A percentile compares a stretch with the other conserved stretches of the same genome.
Evolutionary conservation across 2,329 filamentous ascomycete species (phyloP).

Genomic region (Fusarium sp.): DNA sequence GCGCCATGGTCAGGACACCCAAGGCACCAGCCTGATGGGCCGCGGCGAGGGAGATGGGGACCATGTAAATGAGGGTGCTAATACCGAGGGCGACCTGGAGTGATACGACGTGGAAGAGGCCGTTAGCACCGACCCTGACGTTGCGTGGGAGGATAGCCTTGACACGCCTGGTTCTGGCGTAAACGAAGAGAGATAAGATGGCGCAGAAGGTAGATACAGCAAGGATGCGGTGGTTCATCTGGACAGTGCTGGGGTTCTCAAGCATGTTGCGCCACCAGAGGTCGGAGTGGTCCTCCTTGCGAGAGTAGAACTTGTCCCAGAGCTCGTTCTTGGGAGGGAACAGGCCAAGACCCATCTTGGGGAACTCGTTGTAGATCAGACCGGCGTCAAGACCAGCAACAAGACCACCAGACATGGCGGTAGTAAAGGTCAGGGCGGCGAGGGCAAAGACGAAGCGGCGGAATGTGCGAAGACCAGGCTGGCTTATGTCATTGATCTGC

Average conservation of each 20-base stretch:
- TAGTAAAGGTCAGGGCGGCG: constrained; percentile 81
- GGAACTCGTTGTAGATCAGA: constrained; percentile 98
- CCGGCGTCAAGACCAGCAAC: constrained; percentile 96
- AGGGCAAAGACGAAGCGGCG: constrained; percentile 77
- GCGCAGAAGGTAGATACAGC: constrained; percentile 89
- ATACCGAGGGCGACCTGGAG: constrained; percentile 90
- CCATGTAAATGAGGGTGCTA: constrained; percentile 90
- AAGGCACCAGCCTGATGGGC: constrained; percentile 93
- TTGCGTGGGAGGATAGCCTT: constrained; percentile 68
- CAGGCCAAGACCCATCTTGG: constrained; percentile 88
- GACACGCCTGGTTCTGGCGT: constrained; percentile 74
- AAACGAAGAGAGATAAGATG: constrained; percentile 83
- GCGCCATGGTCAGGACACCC: constrained; percentile 82
- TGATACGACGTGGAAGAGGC: constrained; percentile 83
- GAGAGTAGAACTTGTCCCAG: constrained; percentile 86
- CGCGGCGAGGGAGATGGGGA: constrained; percentile 87
- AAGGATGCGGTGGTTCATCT: constrained; percentile 93
- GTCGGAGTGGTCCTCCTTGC: constrained; percentile 80
- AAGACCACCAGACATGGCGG: constrained; percentile 91
- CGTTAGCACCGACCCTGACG: constrained; percentile 76
- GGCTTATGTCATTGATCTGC: constrained; percentile 69
- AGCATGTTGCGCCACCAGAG: constrained; percentile 98
- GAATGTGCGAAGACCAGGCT: constrained; percentile 77
- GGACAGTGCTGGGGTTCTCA: constrained; percentile 95
- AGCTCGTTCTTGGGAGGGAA: constrained; percentile 85